phyloP scores from a whole-genome alignment of 2,329 filamentous ascomycete genomes.

The Pseudogymnoascus sp. region DNA sequence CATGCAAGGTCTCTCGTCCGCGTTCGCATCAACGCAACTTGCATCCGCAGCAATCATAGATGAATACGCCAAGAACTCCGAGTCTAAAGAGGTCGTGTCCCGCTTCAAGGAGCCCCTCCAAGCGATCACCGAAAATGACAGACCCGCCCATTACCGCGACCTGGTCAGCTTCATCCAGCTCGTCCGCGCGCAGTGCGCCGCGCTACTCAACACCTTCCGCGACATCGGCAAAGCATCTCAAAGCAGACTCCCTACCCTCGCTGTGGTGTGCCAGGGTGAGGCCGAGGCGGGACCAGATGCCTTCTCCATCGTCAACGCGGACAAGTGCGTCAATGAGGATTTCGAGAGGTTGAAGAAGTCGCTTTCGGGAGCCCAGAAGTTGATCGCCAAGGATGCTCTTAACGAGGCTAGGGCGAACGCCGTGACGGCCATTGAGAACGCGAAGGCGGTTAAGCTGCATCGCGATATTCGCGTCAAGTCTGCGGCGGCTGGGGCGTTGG shows the following conservation, averaged over 20 bases:
- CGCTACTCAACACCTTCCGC: constrained; percentile 83
- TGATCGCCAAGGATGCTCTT: constrained; percentile 74
- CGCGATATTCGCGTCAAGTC: constrained; percentile 83
- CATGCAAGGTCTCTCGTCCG: constrained; percentile 59
- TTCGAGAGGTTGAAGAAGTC: constrained; percentile 82
- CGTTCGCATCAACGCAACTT: constrained; percentile 80
- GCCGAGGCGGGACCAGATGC: constrained; percentile 84
- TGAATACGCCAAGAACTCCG: constrained; percentile 67
- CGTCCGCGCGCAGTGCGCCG: constrained; percentile 83
- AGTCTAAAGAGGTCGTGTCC: constrained; percentile 42
- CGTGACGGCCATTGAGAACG: constrained; percentile 67
- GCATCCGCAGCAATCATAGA: constrained; percentile 78
- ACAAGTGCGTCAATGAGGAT: constrained; percentile 78
- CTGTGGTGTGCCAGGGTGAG: constrained; percentile 91
- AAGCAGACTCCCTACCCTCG: constrained; percentile 68
- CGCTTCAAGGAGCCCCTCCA: constrained; percentile 61
- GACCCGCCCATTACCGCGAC: constrained; percentile 79
- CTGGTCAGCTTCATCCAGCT: constrained; percentile 85
- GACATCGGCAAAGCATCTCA: constrained; percentile 78
- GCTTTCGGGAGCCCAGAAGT: constrained; percentile 80
- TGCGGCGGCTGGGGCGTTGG: constrained; percentile 76
- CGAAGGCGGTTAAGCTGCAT: constrained; percentile 68
- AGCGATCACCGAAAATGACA: constrained; percentile 71
- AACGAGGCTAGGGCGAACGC: constrained; percentile 69
- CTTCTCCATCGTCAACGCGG: constrained; percentile 80